Evolutionary conservation across 177 flowering plant genomes (phyloP), one percentile per base, ranked within the genome.

Genomic region (Tripterygium wilfordii): DNA sequence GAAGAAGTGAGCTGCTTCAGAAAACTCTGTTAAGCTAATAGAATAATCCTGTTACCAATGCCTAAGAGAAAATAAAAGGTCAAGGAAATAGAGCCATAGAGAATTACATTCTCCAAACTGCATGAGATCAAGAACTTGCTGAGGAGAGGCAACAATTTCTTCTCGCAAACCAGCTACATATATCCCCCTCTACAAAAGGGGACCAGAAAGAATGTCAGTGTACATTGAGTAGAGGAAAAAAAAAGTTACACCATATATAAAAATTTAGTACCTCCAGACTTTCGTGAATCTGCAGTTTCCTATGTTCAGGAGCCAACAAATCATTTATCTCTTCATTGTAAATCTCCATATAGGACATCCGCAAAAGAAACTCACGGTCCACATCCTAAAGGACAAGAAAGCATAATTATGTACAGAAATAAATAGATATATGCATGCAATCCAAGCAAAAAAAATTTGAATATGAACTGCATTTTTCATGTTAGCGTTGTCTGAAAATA

Each of bases 311-410:
- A 35, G 78, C 86, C 56, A 94, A 70, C 47, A 94, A 56, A 68
- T 94, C 99, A 70, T 94, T 94, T 41, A 94, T 89, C 41, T 94
- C 99, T 56, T 94, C 98, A 63, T 92, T 92, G 54, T 88, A 92
- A 21, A 92, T 92, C 58, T 92, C 98, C 95, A 92, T 77, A 51
- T 92, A 92, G 0, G 98, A 88, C 88, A 92, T 87, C 26, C 98
- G 70, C 42, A 92, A 48, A 44, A 92, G 87, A 72, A 87, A 94
- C 58, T 94, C 99, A 55, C 99, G 76, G 60, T 77, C 82, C 24
- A 50, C 62, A 56, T 71, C 87, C 96, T 88, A 31, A 22, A 49
- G 42, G 14, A n/a, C 5, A 44, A 27, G 28, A 57, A 43, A 55
- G 18, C 47, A 29, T 8, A n/a, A n/a, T n/a, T n/a, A n/a, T n/a